These are phyloP conservation scores for Podaxis carcinomalis DNA, from an alignment of 768 basidiomycete species.

Conservation along the genomic window DNA sequence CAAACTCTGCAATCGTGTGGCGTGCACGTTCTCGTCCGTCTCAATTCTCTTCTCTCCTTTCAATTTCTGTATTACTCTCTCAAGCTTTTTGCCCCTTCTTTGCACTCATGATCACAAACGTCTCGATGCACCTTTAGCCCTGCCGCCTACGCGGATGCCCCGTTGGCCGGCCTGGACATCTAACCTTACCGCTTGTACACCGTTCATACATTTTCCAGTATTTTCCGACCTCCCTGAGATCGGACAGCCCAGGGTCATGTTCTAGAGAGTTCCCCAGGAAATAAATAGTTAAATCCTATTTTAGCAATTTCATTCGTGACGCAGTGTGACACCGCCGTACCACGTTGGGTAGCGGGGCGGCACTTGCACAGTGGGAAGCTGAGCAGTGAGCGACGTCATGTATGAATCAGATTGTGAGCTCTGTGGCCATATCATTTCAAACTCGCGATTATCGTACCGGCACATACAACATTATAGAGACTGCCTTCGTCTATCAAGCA, in stretches of 20 bases:
- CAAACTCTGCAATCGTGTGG: slow-evolving; percentile 22
- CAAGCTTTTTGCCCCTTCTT: not conserved
- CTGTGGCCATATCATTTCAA: slow-evolving; percentile 5
- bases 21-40: slow-evolving; percentile 19
- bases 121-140: not conserved
- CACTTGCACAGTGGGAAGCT: not conserved
- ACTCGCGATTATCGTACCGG: not conserved
- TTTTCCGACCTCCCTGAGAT: not conserved
- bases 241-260: not conserved
- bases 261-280: not conserved
- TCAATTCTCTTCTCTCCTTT: not conserved
- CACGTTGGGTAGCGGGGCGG: too few species aligned
- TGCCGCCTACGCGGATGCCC: not conserved
- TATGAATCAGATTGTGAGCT: slow-evolving; percentile 5
- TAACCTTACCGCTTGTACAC: not conserved
- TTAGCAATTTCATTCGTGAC: not conserved
- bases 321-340: not conserved
- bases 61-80: not conserved
- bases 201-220: too few species aligned
- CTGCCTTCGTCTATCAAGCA: not conserved
- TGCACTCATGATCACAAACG: not conserved
- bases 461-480: not conserved
- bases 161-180: not conserved
- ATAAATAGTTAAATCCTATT: slow-evolving; percentile 2
- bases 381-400: not conserved